Conservation (phyloP, 768 basidiomycete genomes). For the Cystobasidium tubakii region DNA sequence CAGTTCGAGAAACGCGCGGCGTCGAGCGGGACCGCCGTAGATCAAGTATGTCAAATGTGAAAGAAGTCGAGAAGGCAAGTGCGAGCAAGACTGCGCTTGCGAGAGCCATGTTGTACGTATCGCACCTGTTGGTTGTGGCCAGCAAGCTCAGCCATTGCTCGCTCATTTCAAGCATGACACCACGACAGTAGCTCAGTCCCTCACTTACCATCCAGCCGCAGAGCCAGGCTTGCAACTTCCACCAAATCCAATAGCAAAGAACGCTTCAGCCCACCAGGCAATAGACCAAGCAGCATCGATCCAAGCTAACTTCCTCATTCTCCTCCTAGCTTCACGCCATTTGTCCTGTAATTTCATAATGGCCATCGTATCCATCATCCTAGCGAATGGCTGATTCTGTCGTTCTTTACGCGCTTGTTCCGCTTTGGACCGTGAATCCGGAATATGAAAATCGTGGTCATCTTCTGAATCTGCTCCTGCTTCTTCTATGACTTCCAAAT, state of each 20-base stretch:
- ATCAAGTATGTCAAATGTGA: slow-evolving; percentile 11
- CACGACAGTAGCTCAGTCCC: background rate
- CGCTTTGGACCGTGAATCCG: background rate
- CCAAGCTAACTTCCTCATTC: background rate
- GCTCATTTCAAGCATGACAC: background rate
- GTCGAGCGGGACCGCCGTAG: slow-evolving; percentile 17
- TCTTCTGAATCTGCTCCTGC: background rate
- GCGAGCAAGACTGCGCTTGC: slow-evolving; percentile 22
- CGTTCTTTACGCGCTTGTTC: background rate
- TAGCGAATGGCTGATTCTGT: background rate
- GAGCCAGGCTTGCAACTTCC: slow-evolving; percentile 17
- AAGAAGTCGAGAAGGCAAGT: slow-evolving; percentile 7
- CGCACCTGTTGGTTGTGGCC: slow-evolving; percentile 10
- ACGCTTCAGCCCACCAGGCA: slow-evolving; percentile 2
- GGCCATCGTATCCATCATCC: slow-evolving; percentile 9
- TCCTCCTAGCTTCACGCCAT: slow-evolving; percentile 11
- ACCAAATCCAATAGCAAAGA: slow-evolving; percentile 27
- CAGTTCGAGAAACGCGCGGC: slow-evolving; percentile 7
- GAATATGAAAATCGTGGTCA: slow-evolving; percentile 25
- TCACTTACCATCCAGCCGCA: slow-evolving; percentile 9
- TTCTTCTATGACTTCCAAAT: background rate
- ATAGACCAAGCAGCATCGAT: slow-evolving; percentile 13
- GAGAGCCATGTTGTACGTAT: slow-evolving; percentile 29
- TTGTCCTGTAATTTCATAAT: slow-evolving; percentile 22
- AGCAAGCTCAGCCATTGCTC: background rate